phyloP scores from a whole-genome alignment of 768 basidiomycete species.

The Rhodotorula toruloides region DNA sequence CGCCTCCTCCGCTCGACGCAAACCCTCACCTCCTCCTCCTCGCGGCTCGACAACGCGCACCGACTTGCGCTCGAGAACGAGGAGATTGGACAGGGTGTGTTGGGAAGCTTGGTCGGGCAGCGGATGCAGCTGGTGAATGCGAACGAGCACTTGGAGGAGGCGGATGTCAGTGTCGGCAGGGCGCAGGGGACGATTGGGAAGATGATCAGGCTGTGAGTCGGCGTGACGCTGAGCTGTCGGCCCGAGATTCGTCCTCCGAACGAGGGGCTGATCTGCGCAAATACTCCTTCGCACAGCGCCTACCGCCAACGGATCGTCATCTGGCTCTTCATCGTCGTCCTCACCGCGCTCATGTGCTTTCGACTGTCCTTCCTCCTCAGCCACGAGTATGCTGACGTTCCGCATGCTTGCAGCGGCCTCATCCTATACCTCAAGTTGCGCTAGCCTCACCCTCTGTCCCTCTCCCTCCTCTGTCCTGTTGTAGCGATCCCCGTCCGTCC shows the following conservation, averaged over 20 bases:
- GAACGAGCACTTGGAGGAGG: slow-evolving; percentile 45
- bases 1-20: slow-evolving; percentile 26
- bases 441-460: background rate
- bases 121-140: slow-evolving; percentile 48
- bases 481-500: background rate
- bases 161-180: slow-evolving; percentile 48
- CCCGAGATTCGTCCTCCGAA: background rate
- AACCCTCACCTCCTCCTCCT: slow-evolving; percentile 23
- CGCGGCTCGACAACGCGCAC: slow-evolving; percentile 48
- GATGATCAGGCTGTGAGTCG: slow-evolving; percentile 49
- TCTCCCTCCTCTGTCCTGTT: background rate
- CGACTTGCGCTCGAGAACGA: slow-evolving; percentile 50
- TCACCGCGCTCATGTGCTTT: slow-evolving; percentile 43
- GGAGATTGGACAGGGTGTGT: slow-evolving; percentile 48
- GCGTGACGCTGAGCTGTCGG: too few species aligned
- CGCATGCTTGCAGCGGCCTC: slow-evolving; percentile 24
- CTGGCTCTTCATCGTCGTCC: slow-evolving; percentile 46
- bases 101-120: slow-evolving; percentile 48
- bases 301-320: slow-evolving; percentile 49
- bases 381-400: background rate
- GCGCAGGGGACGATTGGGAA: slow-evolving; percentile 49
- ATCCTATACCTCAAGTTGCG: slow-evolving; percentile 40
- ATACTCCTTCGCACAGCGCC: slow-evolving; percentile 44
- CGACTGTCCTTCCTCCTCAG: background rate
- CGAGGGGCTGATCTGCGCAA: background rate